phyloP scores from a whole-genome alignment of 441 rosid species.

The Metrosideros polymorpha region DNA sequence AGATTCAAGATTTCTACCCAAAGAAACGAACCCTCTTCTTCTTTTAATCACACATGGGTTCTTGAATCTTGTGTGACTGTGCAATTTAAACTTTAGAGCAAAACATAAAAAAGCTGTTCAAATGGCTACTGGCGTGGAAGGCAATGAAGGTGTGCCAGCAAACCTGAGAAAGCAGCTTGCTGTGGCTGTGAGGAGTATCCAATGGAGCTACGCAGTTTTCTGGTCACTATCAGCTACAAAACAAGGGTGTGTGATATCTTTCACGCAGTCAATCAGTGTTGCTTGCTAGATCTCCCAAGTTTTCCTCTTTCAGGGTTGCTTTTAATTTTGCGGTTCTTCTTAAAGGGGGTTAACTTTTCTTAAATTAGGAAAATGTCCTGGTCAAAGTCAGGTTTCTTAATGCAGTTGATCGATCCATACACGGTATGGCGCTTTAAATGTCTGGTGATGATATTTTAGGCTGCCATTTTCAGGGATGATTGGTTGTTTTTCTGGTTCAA shows the following conservation, averaged over 20 bases:
- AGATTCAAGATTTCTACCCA: not conserved
- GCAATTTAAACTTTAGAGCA: not conserved
- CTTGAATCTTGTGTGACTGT: not conserved
- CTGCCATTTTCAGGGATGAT: not conserved
- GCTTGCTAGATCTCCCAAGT: not conserved
- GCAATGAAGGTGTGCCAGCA: slow-evolving; percentile 20
- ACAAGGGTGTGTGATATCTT: slow-evolving; percentile 22
- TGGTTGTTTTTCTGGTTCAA: not conserved
- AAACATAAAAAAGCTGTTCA: not conserved
- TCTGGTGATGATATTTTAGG: not conserved
- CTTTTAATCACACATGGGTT: not conserved
- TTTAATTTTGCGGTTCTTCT: not conserved
- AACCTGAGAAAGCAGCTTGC: slow-evolving; percentile 42
- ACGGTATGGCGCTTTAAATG: not conserved
- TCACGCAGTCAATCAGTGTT: not conserved
- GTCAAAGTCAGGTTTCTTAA: not conserved
- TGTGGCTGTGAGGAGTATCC: slow-evolving; percentile 42
- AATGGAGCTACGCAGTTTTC: slow-evolving; percentile 62
- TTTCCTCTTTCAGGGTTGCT: not conserved
- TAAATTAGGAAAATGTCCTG: not conserved
- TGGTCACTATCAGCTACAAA: slow-evolving; percentile 46
- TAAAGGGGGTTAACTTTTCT: not conserved
- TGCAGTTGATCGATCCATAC: not conserved
- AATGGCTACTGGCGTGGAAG: slow-evolving; percentile 35
- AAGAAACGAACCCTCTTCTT: not conserved